Evolutionary conservation across 2,329 filamentous ascomycete genomes (phyloP).

Genomic region (Colletotrichum sp.): DNA sequence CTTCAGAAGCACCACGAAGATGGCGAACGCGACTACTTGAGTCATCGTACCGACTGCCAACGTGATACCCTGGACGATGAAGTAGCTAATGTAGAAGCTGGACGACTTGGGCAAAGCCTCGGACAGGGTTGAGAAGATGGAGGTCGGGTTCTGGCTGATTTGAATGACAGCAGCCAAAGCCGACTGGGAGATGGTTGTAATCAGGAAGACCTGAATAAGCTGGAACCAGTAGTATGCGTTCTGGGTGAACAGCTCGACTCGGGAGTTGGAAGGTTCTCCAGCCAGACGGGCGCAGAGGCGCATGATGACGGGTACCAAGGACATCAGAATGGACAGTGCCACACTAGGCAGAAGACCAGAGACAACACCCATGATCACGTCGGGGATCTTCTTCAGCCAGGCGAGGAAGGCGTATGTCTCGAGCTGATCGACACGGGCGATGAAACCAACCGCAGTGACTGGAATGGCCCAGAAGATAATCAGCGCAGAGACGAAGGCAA

Average conservation of each 20-base stretch:
- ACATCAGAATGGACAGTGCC: slow-evolving; percentile 82
- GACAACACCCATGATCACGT: slow-evolving; percentile 77
- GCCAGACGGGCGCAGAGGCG: slow-evolving; percentile 76
- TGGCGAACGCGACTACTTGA: slow-evolving; percentile 68
- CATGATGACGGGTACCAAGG: slow-evolving; percentile 82
- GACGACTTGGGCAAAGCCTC: slow-evolving; percentile 80
- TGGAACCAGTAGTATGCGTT: slow-evolving; percentile 92
- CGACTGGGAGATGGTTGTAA: slow-evolving; percentile 82
- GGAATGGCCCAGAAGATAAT: slow-evolving; percentile 87
- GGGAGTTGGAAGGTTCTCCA: slow-evolving; percentile 79
- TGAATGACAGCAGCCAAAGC: slow-evolving; percentile 72
- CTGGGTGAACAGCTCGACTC: slow-evolving; percentile 87
- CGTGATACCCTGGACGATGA: slow-evolving; percentile 82
- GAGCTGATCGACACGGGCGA: slow-evolving; percentile 83
- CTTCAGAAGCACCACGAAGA: slow-evolving; percentile 72
- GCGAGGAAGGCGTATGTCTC: slow-evolving; percentile 68
- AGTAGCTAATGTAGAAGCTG: slow-evolving; percentile 86
- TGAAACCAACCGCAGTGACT: slow-evolving; percentile 79
- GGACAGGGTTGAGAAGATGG: slow-evolving; percentile 70
- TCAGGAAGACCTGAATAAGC: slow-evolving; percentile 89
- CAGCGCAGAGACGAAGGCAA: slow-evolving; percentile 75
- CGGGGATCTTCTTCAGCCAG: slow-evolving; percentile 76
- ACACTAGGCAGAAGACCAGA: slow-evolving; percentile 85
- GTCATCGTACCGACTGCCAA: slow-evolving; percentile 77
- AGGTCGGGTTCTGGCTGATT: slow-evolving; percentile 67